Evolutionary conservation across 2,329 filamentous ascomycete species (phyloP), one percentile per base, ranked within the genome.

Genomic region (Ceratocystis cubensis): DNA sequence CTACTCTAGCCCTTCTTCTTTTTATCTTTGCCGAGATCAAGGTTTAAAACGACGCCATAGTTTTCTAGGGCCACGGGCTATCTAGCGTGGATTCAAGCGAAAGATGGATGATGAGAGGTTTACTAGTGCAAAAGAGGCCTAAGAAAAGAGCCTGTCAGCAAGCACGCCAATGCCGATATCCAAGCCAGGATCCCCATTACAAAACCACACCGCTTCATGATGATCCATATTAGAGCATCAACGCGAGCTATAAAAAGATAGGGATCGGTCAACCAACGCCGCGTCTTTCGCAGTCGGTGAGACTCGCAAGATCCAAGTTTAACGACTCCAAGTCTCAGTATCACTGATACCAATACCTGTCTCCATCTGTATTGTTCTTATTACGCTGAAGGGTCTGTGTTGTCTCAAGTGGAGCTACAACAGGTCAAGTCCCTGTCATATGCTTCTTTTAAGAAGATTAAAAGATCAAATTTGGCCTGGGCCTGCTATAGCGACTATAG

Each of bases 371-470:
- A 48, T 48, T 48, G 50, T n/a, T 8, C 56, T 15, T 59, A 41
- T 41, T 41, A 41, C 17, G 25, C 28, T 59, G 56, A 25, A 59
- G 10, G 56, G 56, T 59, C 56, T 59, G 56, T 59, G 56, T 59
- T 59, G 56, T 59, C 56, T 59, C 37, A 28, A 59, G 56, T 59
- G 56, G 56, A 59, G 56, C 56, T 20, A 30, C 30, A n/a, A 33
- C 56, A 59, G 20, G 25, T 5, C 56, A 30, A 17, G 56, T 59
- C 56, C 56, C 56, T 59, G 56, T 59, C 56, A 59, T 59, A 59
- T 30, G 17, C 25, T 59, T 30, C 30, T 59, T 59, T 37, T 33
- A 59, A 59, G 28, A 59, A 59, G 56, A 59, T 59, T 30, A 37
- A 20, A 59, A 59, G 28, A 59, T 59, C 30, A 59, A 37, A n/a